phyloP scores from a whole-genome alignment of 1,284 basidiomycete species.

The Ustilago shanxiensis region DNA sequence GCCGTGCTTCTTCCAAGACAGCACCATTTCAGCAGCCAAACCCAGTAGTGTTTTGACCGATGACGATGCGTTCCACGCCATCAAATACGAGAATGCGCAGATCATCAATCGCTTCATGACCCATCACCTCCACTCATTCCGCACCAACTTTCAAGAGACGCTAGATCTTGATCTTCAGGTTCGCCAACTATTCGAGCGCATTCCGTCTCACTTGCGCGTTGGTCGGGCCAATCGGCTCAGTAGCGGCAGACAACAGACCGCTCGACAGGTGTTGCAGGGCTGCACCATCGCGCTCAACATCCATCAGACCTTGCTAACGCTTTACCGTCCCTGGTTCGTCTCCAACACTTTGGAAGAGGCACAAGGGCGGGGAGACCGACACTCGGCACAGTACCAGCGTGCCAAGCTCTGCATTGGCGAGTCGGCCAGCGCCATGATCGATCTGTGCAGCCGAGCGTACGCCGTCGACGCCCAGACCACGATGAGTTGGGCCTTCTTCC shows the following conservation, averaged over 20 bases:
- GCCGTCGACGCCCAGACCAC: slow-evolving; percentile 4
- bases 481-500: slow-evolving; percentile 20
- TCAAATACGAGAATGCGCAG: slow-evolving; percentile 18
- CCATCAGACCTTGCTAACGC: slow-evolving; percentile 25
- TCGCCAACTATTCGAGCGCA: slow-evolving; percentile 15
- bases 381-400: slow-evolving; percentile 12
- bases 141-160: slow-evolving; percentile 13
- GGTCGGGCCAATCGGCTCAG: slow-evolving; percentile 13
- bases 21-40: slow-evolving; percentile 10
- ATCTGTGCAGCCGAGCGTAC: slow-evolving; percentile 12
- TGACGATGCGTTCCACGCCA: slow-evolving; percentile 9
- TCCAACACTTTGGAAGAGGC: slow-evolving; percentile 3
- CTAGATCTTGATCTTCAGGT: slow-evolving; percentile 8
- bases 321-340: slow-evolving; percentile 36
- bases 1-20: slow-evolving; percentile 28
- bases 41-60: background rate
- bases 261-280: slow-evolving; percentile 12
- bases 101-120: slow-evolving; percentile 29
- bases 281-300: slow-evolving; percentile 23
- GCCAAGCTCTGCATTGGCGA: slow-evolving; percentile 20
- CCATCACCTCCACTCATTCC: slow-evolving; percentile 8
- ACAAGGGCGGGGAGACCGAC: background rate
- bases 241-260: slow-evolving; percentile 5
- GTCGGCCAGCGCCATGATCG: slow-evolving; percentile 21
- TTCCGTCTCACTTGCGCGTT: slow-evolving; percentile 8